These are phyloP conservation scores for Arabis alpina DNA, from an alignment of 345 rosid genomes.

Conservation along the genomic window DNA sequence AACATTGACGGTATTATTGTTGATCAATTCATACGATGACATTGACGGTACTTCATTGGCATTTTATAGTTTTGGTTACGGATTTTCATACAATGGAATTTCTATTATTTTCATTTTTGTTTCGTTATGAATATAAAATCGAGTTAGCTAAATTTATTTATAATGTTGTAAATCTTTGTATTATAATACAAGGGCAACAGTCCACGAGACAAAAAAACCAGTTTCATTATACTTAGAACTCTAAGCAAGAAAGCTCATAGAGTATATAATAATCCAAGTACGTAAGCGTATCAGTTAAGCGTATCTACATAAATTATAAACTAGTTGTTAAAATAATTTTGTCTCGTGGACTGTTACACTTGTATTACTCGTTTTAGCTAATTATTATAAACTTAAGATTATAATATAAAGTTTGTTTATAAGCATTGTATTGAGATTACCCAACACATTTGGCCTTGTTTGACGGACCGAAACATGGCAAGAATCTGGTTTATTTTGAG, in stretches of 20 bases:
- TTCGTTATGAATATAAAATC: background rate
- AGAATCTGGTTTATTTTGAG: slow-evolving; percentile 18
- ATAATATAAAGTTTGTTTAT: slow-evolving; percentile 14
- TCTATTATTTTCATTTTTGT: background rate
- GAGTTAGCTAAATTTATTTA: no score
- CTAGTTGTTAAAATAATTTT: background rate
- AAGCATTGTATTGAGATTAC: slow-evolving; percentile 33
- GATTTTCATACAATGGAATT: background rate
- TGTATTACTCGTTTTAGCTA: slow-evolving; percentile 27
- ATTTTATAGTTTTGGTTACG: background rate
- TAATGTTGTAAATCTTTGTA: no score
- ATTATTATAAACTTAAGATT: background rate
- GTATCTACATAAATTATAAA: slow-evolving; percentile 16
- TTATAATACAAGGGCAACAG: no score
- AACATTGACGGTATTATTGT: no score
- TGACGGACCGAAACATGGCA: slow-evolving; percentile 30
- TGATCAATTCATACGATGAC: background rate
- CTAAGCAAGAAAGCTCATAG: slow-evolving; percentile 17
- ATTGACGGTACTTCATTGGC: background rate
- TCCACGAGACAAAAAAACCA: no score
- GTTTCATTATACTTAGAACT: background rate
- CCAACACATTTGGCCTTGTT: slow-evolving; percentile 40
- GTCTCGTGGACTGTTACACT: slow-evolving; percentile 14
- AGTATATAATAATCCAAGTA: slow-evolving; percentile 7
- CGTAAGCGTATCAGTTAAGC: slow-evolving; percentile 33